These are phyloP conservation scores for Glycine latifolia DNA, from an alignment of 306 rosid species.

Conservation along the genomic window DNA sequence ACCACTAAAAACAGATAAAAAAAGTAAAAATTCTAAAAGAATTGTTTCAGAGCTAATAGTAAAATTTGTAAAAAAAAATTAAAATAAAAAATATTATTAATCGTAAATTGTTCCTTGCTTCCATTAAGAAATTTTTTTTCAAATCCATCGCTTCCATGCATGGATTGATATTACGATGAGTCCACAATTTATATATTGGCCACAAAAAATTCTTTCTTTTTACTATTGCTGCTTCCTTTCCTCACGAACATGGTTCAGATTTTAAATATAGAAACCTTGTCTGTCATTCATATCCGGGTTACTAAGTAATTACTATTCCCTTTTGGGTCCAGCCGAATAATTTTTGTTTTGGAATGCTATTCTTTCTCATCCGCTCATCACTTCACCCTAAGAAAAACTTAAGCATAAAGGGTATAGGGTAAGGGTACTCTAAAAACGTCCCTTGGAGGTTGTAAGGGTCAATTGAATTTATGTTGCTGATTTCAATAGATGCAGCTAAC, in stretches of 20 bases:
- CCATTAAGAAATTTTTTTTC: too few relatives aligned
- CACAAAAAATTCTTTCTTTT: background rate
- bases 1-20: too few relatives aligned
- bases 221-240: background rate
- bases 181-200: background rate
- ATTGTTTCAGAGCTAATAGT: too few relatives aligned
- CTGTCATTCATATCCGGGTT: background rate
- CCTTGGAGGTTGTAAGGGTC: constrained; percentile 45
- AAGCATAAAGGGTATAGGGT: background rate
- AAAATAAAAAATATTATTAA: too few relatives aligned
- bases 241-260: background rate
- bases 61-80: too few relatives aligned
- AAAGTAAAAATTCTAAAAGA: too few relatives aligned
- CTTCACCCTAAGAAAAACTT: background rate
- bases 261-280: background rate
- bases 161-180: background rate
- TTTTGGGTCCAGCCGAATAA: background rate
- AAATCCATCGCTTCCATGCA: too few relatives aligned
- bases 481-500: background rate
- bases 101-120: too few relatives aligned
- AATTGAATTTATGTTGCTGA: constrained; percentile 1
- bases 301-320: background rate
- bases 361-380: constrained; percentile 9
- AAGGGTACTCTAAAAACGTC: constrained; percentile 23
- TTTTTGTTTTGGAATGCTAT: constrained; percentile 8